A percentile compares a stretch with the other conserved stretches of the same genome.
phyloP scores from a whole-genome alignment of 2,329 filamentous ascomycete species.

The Aspergillus vadensis region DNA sequence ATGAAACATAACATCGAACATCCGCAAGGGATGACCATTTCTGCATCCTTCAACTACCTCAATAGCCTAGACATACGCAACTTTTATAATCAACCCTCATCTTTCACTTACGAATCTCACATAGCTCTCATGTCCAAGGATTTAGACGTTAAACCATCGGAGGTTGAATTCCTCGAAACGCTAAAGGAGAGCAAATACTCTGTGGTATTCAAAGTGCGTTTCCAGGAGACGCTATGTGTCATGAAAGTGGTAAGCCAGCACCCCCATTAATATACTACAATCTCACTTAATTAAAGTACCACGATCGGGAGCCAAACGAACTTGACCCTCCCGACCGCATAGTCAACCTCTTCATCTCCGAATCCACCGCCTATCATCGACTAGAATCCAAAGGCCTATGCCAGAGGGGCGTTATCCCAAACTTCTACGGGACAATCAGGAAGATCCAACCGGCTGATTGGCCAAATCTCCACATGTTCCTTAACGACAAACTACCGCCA shows the following conservation, averaged over 20 bases:
- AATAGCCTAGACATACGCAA: neutral
- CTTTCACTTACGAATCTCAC: neutral
- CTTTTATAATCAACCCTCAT: neutral
- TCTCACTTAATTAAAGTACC: conserved; percentile 14
- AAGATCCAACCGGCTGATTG: conserved; percentile 13
- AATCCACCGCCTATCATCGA: conserved; percentile 21
- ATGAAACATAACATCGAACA: no score
- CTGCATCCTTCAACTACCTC: neutral
- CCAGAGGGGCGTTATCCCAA: conserved; percentile 15
- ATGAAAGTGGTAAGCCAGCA: neutral
- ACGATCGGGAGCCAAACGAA: conserved; percentile 7
- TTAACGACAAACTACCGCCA: conserved; percentile 12
- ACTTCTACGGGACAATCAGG: conserved; percentile 21
- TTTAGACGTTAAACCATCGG: neutral
- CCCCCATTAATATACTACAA: neutral
- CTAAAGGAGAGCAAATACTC: neutral
- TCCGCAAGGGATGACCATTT: no score
- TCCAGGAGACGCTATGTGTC: neutral
- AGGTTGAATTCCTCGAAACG: neutral
- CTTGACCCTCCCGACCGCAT: conserved; percentile 15
- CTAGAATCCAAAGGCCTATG: conserved; percentile 24
- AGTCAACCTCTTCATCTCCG: conserved; percentile 19
- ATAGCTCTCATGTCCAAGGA: neutral
- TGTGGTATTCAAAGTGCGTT: neutral
- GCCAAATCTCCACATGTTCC: conserved; percentile 18